A percentile compares a stretch with the other conserved stretches of the same genome.
These are phyloP conservation scores for Viola pubescens DNA, from an alignment of 441 rosid species.

Conservation along the genomic window DNA sequence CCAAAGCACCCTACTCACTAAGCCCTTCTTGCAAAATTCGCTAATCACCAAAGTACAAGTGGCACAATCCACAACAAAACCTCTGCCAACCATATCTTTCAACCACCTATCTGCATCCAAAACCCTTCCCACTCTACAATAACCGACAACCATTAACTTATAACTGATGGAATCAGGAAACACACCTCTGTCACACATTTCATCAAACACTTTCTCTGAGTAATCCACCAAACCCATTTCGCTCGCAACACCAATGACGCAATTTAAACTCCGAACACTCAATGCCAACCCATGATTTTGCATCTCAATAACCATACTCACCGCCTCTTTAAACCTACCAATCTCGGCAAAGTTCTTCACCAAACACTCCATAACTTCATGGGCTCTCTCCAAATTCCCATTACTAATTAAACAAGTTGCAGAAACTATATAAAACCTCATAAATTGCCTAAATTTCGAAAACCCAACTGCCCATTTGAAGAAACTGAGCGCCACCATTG, in stretches of 20 bases:
- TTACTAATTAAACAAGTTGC: slow-evolving; percentile 51
- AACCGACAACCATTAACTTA: slow-evolving; percentile 57
- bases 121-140: slow-evolving; percentile 50
- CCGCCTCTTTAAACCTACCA: slow-evolving; percentile 62
- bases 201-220: slow-evolving; percentile 63
- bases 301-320: slow-evolving; percentile 67
- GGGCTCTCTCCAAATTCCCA: slow-evolving; percentile 58
- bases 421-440: slow-evolving; percentile 68
- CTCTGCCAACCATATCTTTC: slow-evolving; percentile 52
- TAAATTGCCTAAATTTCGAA: slow-evolving; percentile 57
- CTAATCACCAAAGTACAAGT: slow-evolving; percentile 57
- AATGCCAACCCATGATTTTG: slow-evolving; percentile 55
- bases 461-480: slow-evolving; percentile 59
- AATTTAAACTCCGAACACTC: slow-evolving; percentile 37
- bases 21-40: slow-evolving; percentile 52
- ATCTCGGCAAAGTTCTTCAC: slow-evolving; percentile 59
- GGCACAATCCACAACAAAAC: slow-evolving; percentile 55
- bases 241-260: slow-evolving; percentile 31
- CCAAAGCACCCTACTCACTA: slow-evolving; percentile 48
- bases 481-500: slow-evolving; percentile 74
- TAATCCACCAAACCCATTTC: slow-evolving; percentile 47
- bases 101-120: slow-evolving; percentile 66
- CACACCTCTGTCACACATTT: slow-evolving; percentile 63
- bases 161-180: slow-evolving; percentile 49
- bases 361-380: slow-evolving; percentile 57